Conservation (phyloP, 495 filamentous ascomycete genomes). For the Bombardia bombarda region DNA sequence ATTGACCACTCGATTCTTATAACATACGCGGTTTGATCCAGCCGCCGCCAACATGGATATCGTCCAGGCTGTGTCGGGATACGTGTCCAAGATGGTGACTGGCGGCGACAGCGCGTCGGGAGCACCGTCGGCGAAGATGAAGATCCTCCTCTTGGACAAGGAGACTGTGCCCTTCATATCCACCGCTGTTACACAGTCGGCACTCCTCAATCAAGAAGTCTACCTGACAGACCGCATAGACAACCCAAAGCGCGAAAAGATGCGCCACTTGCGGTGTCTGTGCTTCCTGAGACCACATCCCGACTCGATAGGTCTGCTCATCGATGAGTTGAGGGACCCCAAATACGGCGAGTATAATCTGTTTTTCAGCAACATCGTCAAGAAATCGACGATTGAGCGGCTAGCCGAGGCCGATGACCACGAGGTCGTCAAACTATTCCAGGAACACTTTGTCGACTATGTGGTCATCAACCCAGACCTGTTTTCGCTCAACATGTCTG, state of each 20-base stretch:
- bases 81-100: slow-evolving; percentile 95
- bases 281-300: slow-evolving; percentile 89
- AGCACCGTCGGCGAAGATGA: slow-evolving; percentile 87
- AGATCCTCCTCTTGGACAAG: slow-evolving; percentile 89
- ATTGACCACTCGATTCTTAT: no score
- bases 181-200: slow-evolving; percentile 89
- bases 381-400: slow-evolving; percentile 91
- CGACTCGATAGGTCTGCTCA: slow-evolving; percentile 83
- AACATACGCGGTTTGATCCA: no score
- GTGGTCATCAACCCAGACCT: slow-evolving; percentile 91
- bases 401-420: slow-evolving; percentile 97
- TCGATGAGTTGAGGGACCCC: slow-evolving; percentile 92
- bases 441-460: slow-evolving; percentile 95
- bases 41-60: no score
- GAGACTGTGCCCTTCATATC: slow-evolving; percentile 94
- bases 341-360: slow-evolving; percentile 98
- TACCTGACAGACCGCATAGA: slow-evolving; percentile 96
- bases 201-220: slow-evolving; percentile 92
- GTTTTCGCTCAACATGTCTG: slow-evolving; percentile 70
- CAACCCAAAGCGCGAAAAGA: slow-evolving; percentile 86
- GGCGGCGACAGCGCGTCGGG: slow-evolving; percentile 64
- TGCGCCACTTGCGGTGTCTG: slow-evolving; percentile 91
- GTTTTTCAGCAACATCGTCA: slow-evolving; percentile 94
- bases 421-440: slow-evolving; percentile 84
- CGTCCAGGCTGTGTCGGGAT: slow-evolving; percentile 83